Conservation (phyloP, 2,329 filamentous ascomycete species). For the Hypoxylon sp. region DNA sequence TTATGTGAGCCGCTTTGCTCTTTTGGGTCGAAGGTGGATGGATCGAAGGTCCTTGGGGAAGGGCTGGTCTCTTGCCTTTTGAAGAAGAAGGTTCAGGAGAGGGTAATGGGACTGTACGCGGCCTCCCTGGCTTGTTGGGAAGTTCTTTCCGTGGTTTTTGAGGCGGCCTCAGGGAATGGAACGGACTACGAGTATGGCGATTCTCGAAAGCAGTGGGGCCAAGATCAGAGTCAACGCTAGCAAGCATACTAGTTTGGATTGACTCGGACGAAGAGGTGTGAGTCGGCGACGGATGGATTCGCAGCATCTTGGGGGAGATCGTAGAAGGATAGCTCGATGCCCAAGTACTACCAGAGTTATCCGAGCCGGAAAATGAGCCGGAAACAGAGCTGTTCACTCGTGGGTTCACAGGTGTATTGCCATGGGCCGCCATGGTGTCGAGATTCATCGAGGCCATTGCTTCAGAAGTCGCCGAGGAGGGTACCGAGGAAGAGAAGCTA, state of each 20-base stretch:
- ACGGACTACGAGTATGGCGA: slow-evolving; percentile 23
- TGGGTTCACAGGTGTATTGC: slow-evolving; percentile 2
- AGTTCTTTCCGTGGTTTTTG: slow-evolving; percentile 48
- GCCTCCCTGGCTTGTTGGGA: slow-evolving; percentile 45
- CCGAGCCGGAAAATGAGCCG: not conserved
- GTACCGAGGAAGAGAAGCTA: slow-evolving; percentile 48
- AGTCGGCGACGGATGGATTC: slow-evolving; percentile 50
- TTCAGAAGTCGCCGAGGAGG: slow-evolving; percentile 48
- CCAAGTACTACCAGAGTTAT: slow-evolving; percentile 32
- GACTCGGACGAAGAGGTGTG: slow-evolving; percentile 50
- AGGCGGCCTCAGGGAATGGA: slow-evolving; percentile 29
- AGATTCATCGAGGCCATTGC: slow-evolving; percentile 49
- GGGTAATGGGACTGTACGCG: slow-evolving; percentile 23
- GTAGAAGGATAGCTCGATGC: slow-evolving; percentile 43
- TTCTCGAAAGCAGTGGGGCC: slow-evolving; percentile 38
- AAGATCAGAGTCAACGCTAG: slow-evolving; percentile 40
- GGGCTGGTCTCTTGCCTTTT: slow-evolving; percentile 30
- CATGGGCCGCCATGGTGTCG: slow-evolving; percentile 29
- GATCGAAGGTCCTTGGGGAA: slow-evolving; percentile 14
- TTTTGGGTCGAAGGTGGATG: slow-evolving; percentile 22
- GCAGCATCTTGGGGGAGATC: slow-evolving; percentile 51
- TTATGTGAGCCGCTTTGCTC: slow-evolving; percentile 22
- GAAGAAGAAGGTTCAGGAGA: slow-evolving; percentile 22
- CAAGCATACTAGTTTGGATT: slow-evolving; percentile 37
- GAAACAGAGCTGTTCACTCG: slow-evolving; percentile 8